A percentile compares a stretch with the other conserved stretches of the same genome.
Conservation (phyloP, 495 filamentous ascomycete genomes). For the Tirmania nivea region DNA sequence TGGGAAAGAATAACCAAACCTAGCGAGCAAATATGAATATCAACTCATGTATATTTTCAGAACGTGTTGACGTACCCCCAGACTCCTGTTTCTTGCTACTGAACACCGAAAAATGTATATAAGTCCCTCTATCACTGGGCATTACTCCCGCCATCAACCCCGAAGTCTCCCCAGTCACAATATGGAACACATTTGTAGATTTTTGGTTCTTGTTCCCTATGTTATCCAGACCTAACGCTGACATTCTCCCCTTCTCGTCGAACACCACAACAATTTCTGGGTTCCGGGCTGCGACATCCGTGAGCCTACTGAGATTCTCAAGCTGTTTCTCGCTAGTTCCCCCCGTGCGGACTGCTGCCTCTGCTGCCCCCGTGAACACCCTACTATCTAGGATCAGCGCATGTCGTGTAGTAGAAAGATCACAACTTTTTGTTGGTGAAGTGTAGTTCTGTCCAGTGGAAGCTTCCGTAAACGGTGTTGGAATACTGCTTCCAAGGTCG, state of each 20-base stretch:
- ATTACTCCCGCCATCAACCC: conserved; percentile 4
- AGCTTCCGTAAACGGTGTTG: conserved; percentile 1
- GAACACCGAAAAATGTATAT: conserved; percentile 56
- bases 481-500: conserved; percentile 54
- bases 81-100: conserved; percentile 25
- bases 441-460: background rate
- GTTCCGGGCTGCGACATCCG: conserved; percentile 62
- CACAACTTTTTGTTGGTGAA: background rate
- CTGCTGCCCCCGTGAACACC: conserved; percentile 54
- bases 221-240: conserved; percentile 85
- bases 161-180: conserved; percentile 49
- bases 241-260: conserved; percentile 70
- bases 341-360: conserved; percentile 44
- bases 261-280: conserved; percentile 77
- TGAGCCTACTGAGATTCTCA: conserved; percentile 57
- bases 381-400: conserved; percentile 71
- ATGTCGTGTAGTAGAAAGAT: conserved; percentile 26
- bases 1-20: conserved; percentile 59
- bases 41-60: no score
- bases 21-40: conserved; percentile 3
- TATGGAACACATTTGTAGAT: conserved; percentile 58
- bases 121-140: conserved; percentile 23
- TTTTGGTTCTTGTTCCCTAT: conserved; percentile 52
- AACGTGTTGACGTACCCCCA: background rate
- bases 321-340: conserved; percentile 35